Conservation (phyloP, 176 grass and related monocot species). For the maize (Zea mays) region DNA sequence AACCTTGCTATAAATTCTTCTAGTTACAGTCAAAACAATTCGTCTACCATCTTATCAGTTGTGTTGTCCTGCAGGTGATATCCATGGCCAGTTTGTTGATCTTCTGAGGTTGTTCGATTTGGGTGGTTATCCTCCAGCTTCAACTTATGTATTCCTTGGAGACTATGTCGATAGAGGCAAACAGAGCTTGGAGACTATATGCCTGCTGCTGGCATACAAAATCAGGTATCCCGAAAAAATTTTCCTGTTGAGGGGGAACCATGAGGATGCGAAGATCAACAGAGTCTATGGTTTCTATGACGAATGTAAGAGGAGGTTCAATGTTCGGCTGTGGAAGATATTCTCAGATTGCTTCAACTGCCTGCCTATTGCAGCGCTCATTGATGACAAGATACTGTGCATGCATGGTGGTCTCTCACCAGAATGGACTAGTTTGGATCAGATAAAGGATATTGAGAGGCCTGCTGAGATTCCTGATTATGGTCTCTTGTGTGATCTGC, state of each 20-base stretch:
- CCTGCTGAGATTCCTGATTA: slow-evolving; percentile 58
- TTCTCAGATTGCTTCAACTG: slow-evolving; percentile 66
- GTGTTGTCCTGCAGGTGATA: slow-evolving; percentile 49
- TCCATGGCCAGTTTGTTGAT: slow-evolving; percentile 64
- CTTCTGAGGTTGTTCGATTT: slow-evolving; percentile 59
- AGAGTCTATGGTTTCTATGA: slow-evolving; percentile 77
- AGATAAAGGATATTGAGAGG: slow-evolving; percentile 55
- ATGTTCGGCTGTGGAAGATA: slow-evolving; percentile 62
- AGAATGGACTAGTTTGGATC: slow-evolving; percentile 44
- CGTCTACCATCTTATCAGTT: not conserved
- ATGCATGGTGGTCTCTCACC: slow-evolving; percentile 58
- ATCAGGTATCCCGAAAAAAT: slow-evolving; percentile 62
- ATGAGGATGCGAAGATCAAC: slow-evolving; percentile 75
- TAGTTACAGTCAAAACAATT: not conserved
- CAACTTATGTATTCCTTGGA: slow-evolving; percentile 60
- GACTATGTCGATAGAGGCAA: slow-evolving; percentile 62
- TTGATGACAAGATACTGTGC: slow-evolving; percentile 56
- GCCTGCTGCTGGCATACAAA: slow-evolving; percentile 53
- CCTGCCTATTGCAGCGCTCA: slow-evolving; percentile 50
- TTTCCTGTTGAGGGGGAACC: slow-evolving; percentile 62
- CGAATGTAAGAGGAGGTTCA: slow-evolving; percentile 72
- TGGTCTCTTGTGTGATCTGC: slow-evolving; percentile 52
- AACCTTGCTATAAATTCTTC: too few relatives aligned
- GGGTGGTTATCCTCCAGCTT: slow-evolving; percentile 65
- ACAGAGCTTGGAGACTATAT: slow-evolving; percentile 58